These are phyloP conservation scores for Chenopodium formosanum DNA, from an alignment of 148 eudicot genomes.

Conservation along the genomic window DNA sequence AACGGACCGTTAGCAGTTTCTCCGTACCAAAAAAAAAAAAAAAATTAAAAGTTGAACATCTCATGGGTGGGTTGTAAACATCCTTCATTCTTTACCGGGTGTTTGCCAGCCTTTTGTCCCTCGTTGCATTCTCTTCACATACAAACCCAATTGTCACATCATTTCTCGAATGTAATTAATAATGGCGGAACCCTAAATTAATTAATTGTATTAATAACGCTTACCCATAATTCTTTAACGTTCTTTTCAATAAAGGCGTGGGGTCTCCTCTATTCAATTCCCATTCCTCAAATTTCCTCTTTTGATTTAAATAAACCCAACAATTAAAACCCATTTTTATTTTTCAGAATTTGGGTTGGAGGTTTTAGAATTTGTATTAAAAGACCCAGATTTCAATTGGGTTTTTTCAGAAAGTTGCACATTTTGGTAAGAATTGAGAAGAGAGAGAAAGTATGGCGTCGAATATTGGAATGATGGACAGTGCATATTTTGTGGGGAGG, in stretches of 20 bases:
- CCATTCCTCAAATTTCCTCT: not conserved
- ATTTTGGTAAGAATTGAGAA: not conserved
- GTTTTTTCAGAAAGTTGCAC: not conserved
- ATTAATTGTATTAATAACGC: not conserved
- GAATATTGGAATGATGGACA: conserved; percentile 90
- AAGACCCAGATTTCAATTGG: conserved; percentile 4
- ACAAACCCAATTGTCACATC: not conserved
- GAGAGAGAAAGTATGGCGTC: conserved; percentile 49
- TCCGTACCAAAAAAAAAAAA: too few relatives aligned
- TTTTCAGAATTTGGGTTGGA: not conserved
- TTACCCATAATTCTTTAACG: not conserved
- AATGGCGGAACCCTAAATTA: conserved; percentile 14
- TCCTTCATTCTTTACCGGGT: too few relatives aligned
- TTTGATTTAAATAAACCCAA: not conserved
- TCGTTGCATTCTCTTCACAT: not conserved
- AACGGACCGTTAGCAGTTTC: too few relatives aligned
- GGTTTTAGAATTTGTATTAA: not conserved
- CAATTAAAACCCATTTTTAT: too few relatives aligned
- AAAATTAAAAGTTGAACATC: too few relatives aligned
- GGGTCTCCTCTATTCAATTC: conserved; percentile 8
- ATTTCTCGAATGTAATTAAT: not conserved
- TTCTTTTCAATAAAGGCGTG: conserved; percentile 7
- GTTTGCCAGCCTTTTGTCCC: not conserved
- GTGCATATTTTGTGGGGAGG: conserved; percentile 94
- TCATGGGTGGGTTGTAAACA: too few relatives aligned